Base-by-base conservation (phyloP, 306 rosid species). In the Malus asiatica region DNA sequence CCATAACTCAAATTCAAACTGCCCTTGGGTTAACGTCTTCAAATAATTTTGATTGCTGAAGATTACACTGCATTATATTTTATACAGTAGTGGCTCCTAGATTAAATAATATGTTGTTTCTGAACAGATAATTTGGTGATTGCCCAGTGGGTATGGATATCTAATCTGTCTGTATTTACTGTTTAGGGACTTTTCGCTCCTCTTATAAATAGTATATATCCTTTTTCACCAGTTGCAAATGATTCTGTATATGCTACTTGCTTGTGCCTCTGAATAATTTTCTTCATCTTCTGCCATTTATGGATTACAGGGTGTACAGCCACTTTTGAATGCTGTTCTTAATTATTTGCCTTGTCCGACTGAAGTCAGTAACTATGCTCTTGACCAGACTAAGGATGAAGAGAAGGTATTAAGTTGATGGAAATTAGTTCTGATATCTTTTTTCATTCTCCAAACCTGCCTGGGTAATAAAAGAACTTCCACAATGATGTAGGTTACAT, bases 321-420 rank as follows among this genome's bases (percentile, higher is more conserved):
- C 99, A 61, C 99, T 95, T 87, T 84, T 95, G 86, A 85, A 95
- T 80, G 97, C 93, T 40, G 97, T 95, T 29, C 85, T 92, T 75
- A 83, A 70, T 80, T 95, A 95, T 89, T 84, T 95, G 90, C 99
- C 99, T 53, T 92, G 96, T 86, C 99, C 99, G 76, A 40, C 80
- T 72, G 97, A 95, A 92, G 98, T 95, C 76, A 81, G 77, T 81
- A 95, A 75, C 84, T 79, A 83, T 88, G 99, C 98, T n/a, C 89
- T 95, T 80, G 96, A 95, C 83, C 99, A 95, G 84, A 82, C 92
- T 70, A 92, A 86, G 66, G 84, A 86, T 44, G 99, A 95, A 87
- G 93, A 92, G 81, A 92, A 92, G 97, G 97, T 95, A 87, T 69
- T 25, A 30, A 48, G 45, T 65, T 70, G 66, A 69, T 78, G 52